A percentile compares a stretch with the other conserved stretches of the same genome.
Evolutionary conservation across 2,329 filamentous ascomycete species (phyloP).

Genomic region (Fusarium palustre): DNA sequence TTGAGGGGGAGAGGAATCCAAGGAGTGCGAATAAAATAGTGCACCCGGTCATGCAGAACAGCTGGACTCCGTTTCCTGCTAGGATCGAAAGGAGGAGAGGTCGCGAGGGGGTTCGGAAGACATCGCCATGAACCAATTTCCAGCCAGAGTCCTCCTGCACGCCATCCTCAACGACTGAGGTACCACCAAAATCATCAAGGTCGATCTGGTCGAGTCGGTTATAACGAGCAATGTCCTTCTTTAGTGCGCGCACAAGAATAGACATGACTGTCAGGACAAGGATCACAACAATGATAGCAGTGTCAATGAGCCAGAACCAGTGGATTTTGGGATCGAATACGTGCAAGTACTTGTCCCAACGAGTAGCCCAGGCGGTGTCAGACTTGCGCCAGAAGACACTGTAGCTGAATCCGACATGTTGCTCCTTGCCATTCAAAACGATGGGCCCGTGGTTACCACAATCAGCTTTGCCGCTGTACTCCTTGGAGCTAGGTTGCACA

Average conservation of each 20-base stretch:
- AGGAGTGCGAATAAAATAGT: conserved; percentile 94
- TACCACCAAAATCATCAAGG: conserved; percentile 87
- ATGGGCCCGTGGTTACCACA: conserved; percentile 73
- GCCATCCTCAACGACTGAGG: conserved; percentile 84
- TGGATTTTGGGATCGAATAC: conserved; percentile 98
- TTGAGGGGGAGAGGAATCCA: conserved; percentile 94
- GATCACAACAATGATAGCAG: conserved; percentile 93
- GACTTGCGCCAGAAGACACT: conserved; percentile 90
- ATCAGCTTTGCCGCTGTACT: conserved; percentile 68
- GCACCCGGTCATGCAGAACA: conserved; percentile 97
- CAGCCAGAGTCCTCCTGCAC: conserved; percentile 98
- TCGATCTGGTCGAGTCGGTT: conserved; percentile 93
- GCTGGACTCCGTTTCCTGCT: conserved; percentile 91
- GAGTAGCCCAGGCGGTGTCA: conserved; percentile 89
- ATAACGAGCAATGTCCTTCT: conserved; percentile 96
- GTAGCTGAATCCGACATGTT: conserved; percentile 85
- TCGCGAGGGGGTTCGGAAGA: conserved; percentile 88
- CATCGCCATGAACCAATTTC: conserved; percentile 98
- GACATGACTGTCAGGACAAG: conserved; percentile 91
- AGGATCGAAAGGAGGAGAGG: conserved; percentile 88
- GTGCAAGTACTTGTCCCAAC: conserved; percentile 99
- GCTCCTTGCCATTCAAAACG: conserved; percentile 70
- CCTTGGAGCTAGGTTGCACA: conserved; percentile 82
- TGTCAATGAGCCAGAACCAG: conserved; percentile 98
- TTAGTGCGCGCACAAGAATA: conserved; percentile 87